Evolutionary conservation across 176 grass and related monocot species (phyloP).

Genomic region (Avena sativa): DNA sequence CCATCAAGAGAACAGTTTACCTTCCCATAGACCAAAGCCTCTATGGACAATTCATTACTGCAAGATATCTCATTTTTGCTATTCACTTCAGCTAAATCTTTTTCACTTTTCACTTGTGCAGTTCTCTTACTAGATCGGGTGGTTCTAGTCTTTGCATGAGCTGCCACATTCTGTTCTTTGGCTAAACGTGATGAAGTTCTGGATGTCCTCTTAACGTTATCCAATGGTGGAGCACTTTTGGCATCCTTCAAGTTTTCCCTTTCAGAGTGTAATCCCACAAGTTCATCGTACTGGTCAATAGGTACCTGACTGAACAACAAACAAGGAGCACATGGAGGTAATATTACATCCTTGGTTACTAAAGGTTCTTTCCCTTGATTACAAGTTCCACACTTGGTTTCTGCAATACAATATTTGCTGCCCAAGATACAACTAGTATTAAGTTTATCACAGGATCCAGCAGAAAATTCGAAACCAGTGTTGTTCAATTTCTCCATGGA

Average conservation of each 20-base stretch:
- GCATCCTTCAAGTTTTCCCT: slow-evolving; percentile 18
- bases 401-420: slow-evolving; percentile 23
- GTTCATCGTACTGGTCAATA: neutral
- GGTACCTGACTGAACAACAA: slow-evolving; percentile 34
- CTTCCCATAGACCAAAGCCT: slow-evolving; percentile 37
- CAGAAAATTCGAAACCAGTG: slow-evolving; percentile 33
- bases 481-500: slow-evolving; percentile 67
- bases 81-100: slow-evolving; percentile 30
- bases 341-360: slow-evolving; percentile 25
- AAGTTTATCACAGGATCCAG: slow-evolving; percentile 22
- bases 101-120: slow-evolving; percentile 38
- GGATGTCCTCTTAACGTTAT: slow-evolving; percentile 49
- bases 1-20: slow-evolving; percentile 7
- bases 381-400: slow-evolving; percentile 7
- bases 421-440: slow-evolving; percentile 16
- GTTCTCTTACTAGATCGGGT: slow-evolving; percentile 42
- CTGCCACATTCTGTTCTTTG: slow-evolving; percentile 43
- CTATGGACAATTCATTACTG: slow-evolving; percentile 12
- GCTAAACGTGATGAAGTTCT: slow-evolving; percentile 40
- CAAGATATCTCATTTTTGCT: slow-evolving; percentile 24
- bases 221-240: slow-evolving; percentile 36
- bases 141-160: slow-evolving; percentile 45
- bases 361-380: slow-evolving; percentile 17
- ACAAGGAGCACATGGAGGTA: slow-evolving; percentile 54
- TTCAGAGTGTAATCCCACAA: slow-evolving; percentile 21